Evolutionary conservation across 352 stramenopile species (phyloP).

Genomic region (Phytophthora syringae): DNA sequence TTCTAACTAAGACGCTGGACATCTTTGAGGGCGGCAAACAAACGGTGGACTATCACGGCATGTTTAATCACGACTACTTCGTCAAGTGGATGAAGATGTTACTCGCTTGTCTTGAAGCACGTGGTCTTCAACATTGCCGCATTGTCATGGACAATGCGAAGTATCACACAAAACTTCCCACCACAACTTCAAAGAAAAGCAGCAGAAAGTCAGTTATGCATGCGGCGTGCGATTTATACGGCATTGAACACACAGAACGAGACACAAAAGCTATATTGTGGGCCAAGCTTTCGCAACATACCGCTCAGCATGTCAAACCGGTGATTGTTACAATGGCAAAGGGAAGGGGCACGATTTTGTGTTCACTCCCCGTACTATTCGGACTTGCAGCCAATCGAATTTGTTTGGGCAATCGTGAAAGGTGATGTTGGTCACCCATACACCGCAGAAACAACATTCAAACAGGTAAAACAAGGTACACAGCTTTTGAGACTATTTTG

Average conservation of each 20-base stretch:
- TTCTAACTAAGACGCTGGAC: conserved; percentile 1
- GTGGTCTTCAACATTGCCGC: background rate
- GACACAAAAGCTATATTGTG: conserved; percentile 2
- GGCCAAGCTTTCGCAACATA: background rate
- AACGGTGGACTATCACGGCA: conserved; percentile 1
- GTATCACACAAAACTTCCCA: background rate
- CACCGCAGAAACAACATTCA: background rate
- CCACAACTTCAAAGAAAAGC: background rate
- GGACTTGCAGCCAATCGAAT: background rate
- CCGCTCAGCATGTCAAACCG: background rate
- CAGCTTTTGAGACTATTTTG: background rate
- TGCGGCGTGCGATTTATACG: background rate
- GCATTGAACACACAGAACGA: background rate
- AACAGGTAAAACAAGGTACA: background rate
- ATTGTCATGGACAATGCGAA: conserved; percentile 1
- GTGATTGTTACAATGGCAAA: background rate
- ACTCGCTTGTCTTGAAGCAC: background rate
- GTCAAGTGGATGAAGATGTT: background rate
- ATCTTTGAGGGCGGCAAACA: conserved; percentile 3
- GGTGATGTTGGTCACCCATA: background rate
- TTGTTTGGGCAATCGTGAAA: background rate
- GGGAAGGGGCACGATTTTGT: background rate
- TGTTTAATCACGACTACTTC: conserved; percentile 4
- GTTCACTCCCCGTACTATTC: conserved; percentile 2
- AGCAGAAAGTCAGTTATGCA: background rate